Conservation (phyloP, 2,329 filamentous ascomycete genomes). For the Neocucurbitaria cava region DNA sequence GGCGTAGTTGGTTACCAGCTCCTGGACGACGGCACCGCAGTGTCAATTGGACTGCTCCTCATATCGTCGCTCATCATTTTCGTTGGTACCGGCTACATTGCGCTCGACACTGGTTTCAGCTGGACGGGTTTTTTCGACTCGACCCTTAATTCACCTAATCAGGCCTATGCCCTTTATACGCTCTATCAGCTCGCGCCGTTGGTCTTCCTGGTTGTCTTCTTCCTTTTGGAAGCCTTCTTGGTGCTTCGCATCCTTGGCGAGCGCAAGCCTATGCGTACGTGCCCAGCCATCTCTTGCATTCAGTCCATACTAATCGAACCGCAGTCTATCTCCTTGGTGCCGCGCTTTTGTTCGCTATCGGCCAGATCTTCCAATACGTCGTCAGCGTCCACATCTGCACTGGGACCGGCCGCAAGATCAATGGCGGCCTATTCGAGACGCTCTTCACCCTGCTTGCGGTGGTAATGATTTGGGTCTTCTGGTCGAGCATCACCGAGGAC, state of each 20-base stretch:
- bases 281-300: too few species aligned
- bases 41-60: constrained; percentile 79
- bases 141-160: constrained; percentile 59
- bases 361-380: constrained; percentile 95
- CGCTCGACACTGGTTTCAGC: constrained; percentile 86
- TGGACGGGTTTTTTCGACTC: constrained; percentile 81
- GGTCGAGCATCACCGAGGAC: constrained; percentile 98
- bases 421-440: constrained; percentile 91
- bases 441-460: constrained; percentile 89
- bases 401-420: constrained; percentile 83
- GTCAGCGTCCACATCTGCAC: constrained; percentile 90
- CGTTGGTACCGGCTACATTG: constrained; percentile 92
- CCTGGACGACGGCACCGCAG: constrained; percentile 87
- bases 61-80: constrained; percentile 76
- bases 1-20: constrained; percentile 92
- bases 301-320: constrained; percentile 19
- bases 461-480: constrained; percentile 88
- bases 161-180: constrained; percentile 87
- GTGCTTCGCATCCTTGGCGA: constrained; percentile 89
- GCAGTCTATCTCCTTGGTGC: constrained; percentile 76
- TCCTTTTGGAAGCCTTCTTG: constrained; percentile 80
- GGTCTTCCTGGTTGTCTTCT: constrained; percentile 87
- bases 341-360: constrained; percentile 82
- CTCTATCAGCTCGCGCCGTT: constrained; percentile 90
- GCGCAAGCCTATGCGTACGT: constrained; percentile 81